phyloP scores from a whole-genome alignment of 1,139 yeast genomes.

The Blastobotrys serpentis region DNA sequence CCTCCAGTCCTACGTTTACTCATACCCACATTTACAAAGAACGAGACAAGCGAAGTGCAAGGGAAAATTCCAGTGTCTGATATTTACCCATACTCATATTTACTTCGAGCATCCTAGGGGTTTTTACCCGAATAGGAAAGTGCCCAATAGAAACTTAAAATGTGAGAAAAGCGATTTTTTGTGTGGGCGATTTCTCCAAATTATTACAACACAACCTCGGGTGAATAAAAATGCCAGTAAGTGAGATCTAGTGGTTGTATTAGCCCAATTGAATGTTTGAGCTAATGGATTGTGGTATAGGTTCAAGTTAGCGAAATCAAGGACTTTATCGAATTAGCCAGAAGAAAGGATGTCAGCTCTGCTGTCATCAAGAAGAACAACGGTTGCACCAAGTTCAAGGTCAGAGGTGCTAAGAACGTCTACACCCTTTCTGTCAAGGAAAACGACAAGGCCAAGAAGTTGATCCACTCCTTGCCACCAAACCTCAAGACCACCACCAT shows the following conservation, averaged over 20 bases:
- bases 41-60: no score
- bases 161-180: no score
- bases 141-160: not conserved
- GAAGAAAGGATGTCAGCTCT: constrained; percentile 91
- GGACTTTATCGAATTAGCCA: constrained; percentile 96
- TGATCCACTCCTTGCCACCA: constrained; percentile 98
- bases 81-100: no score
- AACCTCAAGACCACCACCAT: constrained; percentile 67
- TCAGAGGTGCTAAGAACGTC: constrained; percentile 92
- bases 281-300: not conserved
- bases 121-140: not conserved
- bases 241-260: not conserved
- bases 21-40: no score
- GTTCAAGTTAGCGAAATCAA: constrained; percentile 91
- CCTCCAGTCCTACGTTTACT: no score
- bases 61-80: no score
- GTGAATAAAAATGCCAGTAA: constrained; percentile 13
- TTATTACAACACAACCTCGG: not conserved
- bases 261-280: not conserved
- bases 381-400: constrained; percentile 97
- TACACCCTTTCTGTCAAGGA: constrained; percentile 97
- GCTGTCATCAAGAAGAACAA: constrained; percentile 94
- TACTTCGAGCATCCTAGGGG: no score
- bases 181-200: not conserved
- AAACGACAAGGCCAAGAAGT: constrained; percentile 96